phyloP scores from a whole-genome alignment of 2,329 filamentous ascomycete species.

The Xenosphaeropsis pyriputrescens region DNA sequence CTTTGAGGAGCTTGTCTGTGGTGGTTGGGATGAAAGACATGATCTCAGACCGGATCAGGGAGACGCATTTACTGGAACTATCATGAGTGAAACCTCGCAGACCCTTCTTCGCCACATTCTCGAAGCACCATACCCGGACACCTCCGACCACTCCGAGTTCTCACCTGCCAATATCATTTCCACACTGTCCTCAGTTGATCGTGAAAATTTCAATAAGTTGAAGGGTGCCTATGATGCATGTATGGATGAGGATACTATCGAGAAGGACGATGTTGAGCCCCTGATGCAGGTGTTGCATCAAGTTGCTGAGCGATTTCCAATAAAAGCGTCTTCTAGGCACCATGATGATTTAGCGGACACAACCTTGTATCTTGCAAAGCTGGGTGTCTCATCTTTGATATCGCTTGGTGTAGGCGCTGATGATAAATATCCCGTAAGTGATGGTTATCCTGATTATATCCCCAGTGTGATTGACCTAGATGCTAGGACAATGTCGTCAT shows the following conservation, averaged over 20 bases:
- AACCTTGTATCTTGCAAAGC: conserved; percentile 28
- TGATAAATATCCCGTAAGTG: conserved; percentile 28
- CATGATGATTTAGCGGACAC: conserved; percentile 25
- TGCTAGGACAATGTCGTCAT: conserved; percentile 28
- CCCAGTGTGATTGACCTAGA: too few species aligned
- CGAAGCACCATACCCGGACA: conserved; percentile 36
- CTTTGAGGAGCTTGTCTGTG: conserved; percentile 54
- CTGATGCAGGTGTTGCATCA: conserved; percentile 38
- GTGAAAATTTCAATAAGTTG: conserved; percentile 51
- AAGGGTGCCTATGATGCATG: conserved; percentile 51
- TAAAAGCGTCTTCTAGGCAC: conserved; percentile 10
- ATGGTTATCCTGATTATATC: too few species aligned
- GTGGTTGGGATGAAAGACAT: conserved; percentile 48
- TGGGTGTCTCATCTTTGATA: conserved; percentile 26
- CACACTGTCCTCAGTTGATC: conserved; percentile 28
- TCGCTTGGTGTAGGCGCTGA: conserved; percentile 23
- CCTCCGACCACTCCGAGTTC: conserved; percentile 31
- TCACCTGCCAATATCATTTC: conserved; percentile 24
- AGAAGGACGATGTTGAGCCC: conserved; percentile 37
- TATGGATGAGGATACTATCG: conserved; percentile 43
- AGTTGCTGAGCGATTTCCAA: conserved; percentile 29
- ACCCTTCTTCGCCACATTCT: conserved; percentile 46
- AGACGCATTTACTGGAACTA: conserved; percentile 40
- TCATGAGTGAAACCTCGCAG: conserved; percentile 46
- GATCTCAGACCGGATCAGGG: conserved; percentile 51